Evolutionary conservation across 768 basidiomycete genomes (phyloP), one percentile per base, ranked within the genome.

Genomic region (Phylloporus arenicola): DNA sequence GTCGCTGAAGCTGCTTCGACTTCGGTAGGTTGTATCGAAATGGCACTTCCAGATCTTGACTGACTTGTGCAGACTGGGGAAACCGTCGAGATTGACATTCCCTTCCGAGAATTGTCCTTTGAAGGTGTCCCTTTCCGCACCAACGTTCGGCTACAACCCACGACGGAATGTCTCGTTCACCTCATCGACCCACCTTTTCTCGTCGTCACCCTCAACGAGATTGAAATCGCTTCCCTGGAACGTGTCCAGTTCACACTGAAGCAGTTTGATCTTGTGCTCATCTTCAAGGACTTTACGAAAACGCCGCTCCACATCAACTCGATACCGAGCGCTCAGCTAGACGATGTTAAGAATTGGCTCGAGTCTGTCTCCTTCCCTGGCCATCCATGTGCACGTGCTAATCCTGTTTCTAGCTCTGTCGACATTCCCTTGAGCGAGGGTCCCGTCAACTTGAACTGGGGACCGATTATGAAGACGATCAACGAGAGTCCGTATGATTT

Each of bases 291-390:
- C 67, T 97, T 97, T 70, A 87, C 90, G 33, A 89, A 89, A 62
- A 54, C 85, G 3, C 94, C 95, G 0, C 76, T 97, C 10, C 96
- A 98, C 62, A 92, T 98, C 73, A 98, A 99, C 66, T 93, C 93
- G 1, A 94, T 99, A 57, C 92, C 90, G 20, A 88, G 81, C 49
- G 72, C 81, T 2, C 87, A 92, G 59, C 81, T 98, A 62, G 96
- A 99, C 62, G 93, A 94, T 57, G 94, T 99, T 55, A 98, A 97
- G 72, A 94, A 96, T 62, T 99, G 96, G 96, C 79, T 99, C 19
- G 93, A 99, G 92, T 97, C 65, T 57, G 91, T 74, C 12, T 7
- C 46, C 22, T 41, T 41, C 45, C 48, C 24, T 11, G 7, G 2
- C 3, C 9, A 7, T 31, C 3, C 14, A 34, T 29, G 16, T 20